phyloP scores from a whole-genome alignment of 257 asterid species.

The Plantago ovata region DNA sequence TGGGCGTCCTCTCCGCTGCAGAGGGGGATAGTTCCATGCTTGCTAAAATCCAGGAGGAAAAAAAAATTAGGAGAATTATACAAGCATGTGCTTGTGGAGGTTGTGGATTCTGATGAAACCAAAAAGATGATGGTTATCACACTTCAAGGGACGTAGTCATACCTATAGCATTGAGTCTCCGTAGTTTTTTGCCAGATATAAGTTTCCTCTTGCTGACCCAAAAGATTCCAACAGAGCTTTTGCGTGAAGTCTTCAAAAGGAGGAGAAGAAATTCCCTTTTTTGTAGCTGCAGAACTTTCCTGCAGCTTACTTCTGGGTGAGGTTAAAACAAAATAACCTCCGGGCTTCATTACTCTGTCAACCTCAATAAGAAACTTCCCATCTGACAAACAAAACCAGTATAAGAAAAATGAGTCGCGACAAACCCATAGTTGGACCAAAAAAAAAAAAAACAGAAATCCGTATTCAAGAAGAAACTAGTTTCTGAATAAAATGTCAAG shows the following conservation, averaged over 20 bases:
- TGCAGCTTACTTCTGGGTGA: slow-evolving; percentile 64
- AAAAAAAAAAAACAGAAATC: too few species aligned
- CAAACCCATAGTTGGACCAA: background rate
- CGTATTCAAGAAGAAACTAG: too few species aligned
- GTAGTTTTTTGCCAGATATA: slow-evolving; percentile 81
- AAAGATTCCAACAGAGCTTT: slow-evolving; percentile 74
- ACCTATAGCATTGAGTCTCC: slow-evolving; percentile 76
- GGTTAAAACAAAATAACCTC: slow-evolving; percentile 90
- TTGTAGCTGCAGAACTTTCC: slow-evolving; percentile 34
- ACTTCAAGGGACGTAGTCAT: slow-evolving; percentile 23
- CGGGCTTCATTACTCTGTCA: slow-evolving; percentile 94
- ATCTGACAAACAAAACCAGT: slow-evolving; percentile 52
- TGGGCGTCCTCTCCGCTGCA: slow-evolving; percentile 72
- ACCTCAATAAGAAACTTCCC: slow-evolving; percentile 81
- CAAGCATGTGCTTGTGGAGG: too few species aligned
- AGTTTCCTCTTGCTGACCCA: slow-evolving; percentile 83
- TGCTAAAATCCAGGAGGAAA: slow-evolving; percentile 20
- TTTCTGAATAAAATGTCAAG: too few species aligned
- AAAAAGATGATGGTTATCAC: too few species aligned
- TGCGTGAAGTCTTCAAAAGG: slow-evolving; percentile 60
- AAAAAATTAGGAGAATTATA: too few species aligned
- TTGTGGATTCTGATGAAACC: too few species aligned
- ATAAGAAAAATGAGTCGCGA: slow-evolving; percentile 8
- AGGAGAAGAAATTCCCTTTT: slow-evolving; percentile 49
- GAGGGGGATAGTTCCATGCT: slow-evolving; percentile 47